phyloP scores from a whole-genome alignment of 2,329 filamentous ascomycete species.

The Apiospora arundinis region DNA sequence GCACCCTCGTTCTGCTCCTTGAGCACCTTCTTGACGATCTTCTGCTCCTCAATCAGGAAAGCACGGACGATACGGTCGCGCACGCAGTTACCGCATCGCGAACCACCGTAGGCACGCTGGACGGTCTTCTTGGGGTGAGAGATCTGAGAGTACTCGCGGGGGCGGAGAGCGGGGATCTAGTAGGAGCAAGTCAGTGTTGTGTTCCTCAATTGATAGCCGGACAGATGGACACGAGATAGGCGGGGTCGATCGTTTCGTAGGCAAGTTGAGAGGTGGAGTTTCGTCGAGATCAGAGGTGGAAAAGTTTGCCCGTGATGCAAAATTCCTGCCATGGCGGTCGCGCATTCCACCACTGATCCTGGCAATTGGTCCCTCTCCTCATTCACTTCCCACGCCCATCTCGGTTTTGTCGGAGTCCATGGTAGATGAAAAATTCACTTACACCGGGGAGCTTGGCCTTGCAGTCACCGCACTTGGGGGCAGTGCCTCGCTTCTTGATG shows the following conservation, averaged over 20 bases:
- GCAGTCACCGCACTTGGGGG: conserved; percentile 99
- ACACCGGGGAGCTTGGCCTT: conserved; percentile 97
- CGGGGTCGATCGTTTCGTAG: not conserved
- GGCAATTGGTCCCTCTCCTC: not conserved
- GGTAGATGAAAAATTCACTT: conserved; percentile 58
- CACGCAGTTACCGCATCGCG: conserved; percentile 97
- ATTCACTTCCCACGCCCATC: not conserved
- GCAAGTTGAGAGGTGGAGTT: not conserved
- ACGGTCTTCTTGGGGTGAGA: conserved; percentile 99
- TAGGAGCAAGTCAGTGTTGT: conserved; percentile 38
- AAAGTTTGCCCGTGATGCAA: not conserved
- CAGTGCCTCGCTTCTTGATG: conserved; percentile 99
- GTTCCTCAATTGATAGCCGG: not conserved
- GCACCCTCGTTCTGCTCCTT: conserved; percentile 87
- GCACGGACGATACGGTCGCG: conserved; percentile 97
- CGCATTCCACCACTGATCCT: conserved; percentile 8
- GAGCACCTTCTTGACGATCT: conserved; percentile 99
- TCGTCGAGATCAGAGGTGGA: not conserved
- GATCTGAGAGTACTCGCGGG: conserved; percentile 96
- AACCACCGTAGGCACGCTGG: conserved; percentile 97
- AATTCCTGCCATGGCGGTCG: not conserved
- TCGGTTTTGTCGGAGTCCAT: conserved; percentile 6
- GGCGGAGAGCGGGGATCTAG: conserved; percentile 93
- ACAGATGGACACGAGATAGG: not conserved
- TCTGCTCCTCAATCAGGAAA: conserved; percentile 99